Evolutionary conservation across 352 stramenopile genomes (phyloP), one percentile per base, ranked within the genome.

Genomic region (Aphanomyces invadans): DNA sequence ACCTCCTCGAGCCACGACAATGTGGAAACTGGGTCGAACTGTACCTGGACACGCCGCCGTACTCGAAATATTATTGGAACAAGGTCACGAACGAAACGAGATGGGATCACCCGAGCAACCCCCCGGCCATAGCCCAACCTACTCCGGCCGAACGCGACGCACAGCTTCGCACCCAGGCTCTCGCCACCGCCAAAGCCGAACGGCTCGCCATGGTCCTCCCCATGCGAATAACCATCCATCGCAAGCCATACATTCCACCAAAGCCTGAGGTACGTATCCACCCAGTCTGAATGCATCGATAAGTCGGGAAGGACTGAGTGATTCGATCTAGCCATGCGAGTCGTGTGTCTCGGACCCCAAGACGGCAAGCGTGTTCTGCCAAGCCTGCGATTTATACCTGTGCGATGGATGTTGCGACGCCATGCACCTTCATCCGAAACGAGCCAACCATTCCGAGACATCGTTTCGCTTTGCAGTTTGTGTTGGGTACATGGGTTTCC

Each of bases 61-160:
- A 84, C 61, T 76, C 78, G 9, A 70, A 73, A 3, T 88, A 88
- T 70, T 88, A 83, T 48, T 88, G 77, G 76, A 88, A 87, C 44
- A 70, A 75, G 45, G 71, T 72, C 31, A 86, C 74, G 12, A 80
- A 77, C 61, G 67, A 78, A 21, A 86, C 74, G 33, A 83, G 76
- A 33, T 88, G 80, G 80, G 72, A 76, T 1, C 74, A 86, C 55
- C 80, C 80, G 4, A 53, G 84, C 1, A 77, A 88, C 52, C 74
- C 70, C 10, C 76, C 74, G 28, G 68, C 80, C 42, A 38, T 76
- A 45, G 64, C 78, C 32, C 65, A 84, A 45, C 55, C 70, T 3
- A 64, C 33, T 32, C 33, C 55, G 10, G 55, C 36, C 28, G 55
- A 64, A 49, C 49, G 49, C 11, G 49, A 57, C 7, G 49, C 49